Evolutionary conservation across 768 basidiomycete genomes (phyloP), one percentile per base, ranked within the genome.

Genomic region (Panaeolus cyanescens): DNA sequence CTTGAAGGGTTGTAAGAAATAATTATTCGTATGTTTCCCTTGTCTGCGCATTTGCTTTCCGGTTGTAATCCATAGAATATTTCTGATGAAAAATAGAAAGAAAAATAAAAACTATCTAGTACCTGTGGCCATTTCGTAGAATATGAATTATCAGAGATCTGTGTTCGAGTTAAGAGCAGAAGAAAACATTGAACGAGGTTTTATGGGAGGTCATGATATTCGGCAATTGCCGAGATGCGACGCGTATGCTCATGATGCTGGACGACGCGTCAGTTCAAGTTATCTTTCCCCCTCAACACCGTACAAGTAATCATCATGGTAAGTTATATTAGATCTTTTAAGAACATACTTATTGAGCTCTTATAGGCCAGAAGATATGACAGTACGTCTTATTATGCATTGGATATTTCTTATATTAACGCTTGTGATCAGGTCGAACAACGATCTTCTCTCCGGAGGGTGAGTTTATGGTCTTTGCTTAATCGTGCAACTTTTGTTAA

Each of bases 401-500:
- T 30, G 13, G 22, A 19, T 15, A 25, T 28, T n/a, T 13, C 13
- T 19, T 19, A 25, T 10, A 54, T 30, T 59, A 22, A 65, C 66
- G 66, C 34, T 70, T 56, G 62, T 70, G 42, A 73, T 69, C 77
- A 93, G 90, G 89, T 78, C 90, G 95, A 68, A 99, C 96, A 67
- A 99, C 96, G 63, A 99, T 97, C 80, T 99, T 99, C 87, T 98
- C 96, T 57, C 96, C 96, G 32, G 96, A 99, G 79, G 96, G 96
- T 90, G 73, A 62, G 80, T 71, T 28, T 30, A 56, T 55, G 55
- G 36, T 34, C 9, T 28, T 63, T 30, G 33, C 61, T 36, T n/a
- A 25, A 64, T 59, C 37, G 7, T 61, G 20, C 63, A 54, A 57
- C 54, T 62, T 36, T 61, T 59, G 53, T n/a, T 53, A 32, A 45